Evolutionary conservation across 495 filamentous ascomycete genomes (phyloP).

Genomic region (Penicillium parvum): DNA sequence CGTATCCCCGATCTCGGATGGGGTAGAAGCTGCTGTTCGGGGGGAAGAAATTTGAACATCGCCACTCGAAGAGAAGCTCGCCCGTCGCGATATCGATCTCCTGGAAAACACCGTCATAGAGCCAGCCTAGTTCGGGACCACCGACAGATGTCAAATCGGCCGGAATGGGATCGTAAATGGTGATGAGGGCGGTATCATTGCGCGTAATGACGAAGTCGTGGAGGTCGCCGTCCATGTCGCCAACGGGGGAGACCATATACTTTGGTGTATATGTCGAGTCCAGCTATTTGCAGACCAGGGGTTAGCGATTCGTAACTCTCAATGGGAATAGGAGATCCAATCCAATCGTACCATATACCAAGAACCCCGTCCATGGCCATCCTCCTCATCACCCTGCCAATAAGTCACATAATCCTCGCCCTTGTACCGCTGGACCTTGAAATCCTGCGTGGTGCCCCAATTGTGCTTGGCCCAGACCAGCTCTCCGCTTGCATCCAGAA

Average conservation of each 20-base stretch:
- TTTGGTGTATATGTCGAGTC: constrained; percentile 42
- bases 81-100: constrained; percentile 42
- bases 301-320: background rate
- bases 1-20: constrained; percentile 17
- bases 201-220: constrained; percentile 46
- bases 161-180: constrained; percentile 45
- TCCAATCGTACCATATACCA: constrained; percentile 48
- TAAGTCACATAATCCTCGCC: constrained; percentile 48
- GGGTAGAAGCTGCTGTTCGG: constrained; percentile 21
- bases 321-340: background rate
- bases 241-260: constrained; percentile 33
- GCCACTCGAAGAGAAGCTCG: constrained; percentile 41
- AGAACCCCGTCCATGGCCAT: constrained; percentile 44
- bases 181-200: constrained; percentile 48
- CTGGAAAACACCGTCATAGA: constrained; percentile 41
- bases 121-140: constrained; percentile 39
- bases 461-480: constrained; percentile 43
- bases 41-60: constrained; percentile 26
- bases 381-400: constrained; percentile 50
- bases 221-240: constrained; percentile 31
- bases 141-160: constrained; percentile 44
- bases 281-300: constrained; percentile 25
- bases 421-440: constrained; percentile 43
- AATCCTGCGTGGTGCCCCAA: constrained; percentile 41
- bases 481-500: constrained; percentile 41